Base-by-base conservation (phyloP, 805 yeast genomes). In the Allodekkera sacchari region DNA sequence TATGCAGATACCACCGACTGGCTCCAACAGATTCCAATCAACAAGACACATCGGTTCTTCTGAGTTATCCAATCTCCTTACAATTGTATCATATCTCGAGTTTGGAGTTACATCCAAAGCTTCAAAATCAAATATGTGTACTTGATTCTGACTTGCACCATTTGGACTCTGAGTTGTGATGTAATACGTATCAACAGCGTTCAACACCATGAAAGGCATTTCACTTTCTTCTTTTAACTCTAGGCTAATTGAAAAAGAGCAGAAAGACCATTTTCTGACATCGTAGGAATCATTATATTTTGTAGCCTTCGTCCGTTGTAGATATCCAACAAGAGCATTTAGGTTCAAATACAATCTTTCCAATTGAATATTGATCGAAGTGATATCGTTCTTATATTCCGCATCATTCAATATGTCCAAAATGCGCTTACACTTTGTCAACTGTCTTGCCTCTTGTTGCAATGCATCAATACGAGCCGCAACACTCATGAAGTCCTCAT, bases 141-240 rank as follows among this genome's bases (percentile, higher is more conserved):
- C 63, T 14, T 67, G 60, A 47, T 83, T 85, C 12, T 65, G 53
- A 42, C 83, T 79, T 18, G 83, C 75, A 2, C 88, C 84, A 44
- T 75, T 84, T 2, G 77, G 61, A 6, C 77, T 65, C 27, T 77
- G 81, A 5, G 75, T 53, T 27, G 89, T 65, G 30, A 68, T 59
- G 50, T 75, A 85, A 28, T 64, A 66, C 2, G 81, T 66, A 21
- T 69, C 66, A 2, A 79, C 77, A 10, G 88, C 54, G 1, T 82
- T 79, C 31, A 87, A 59, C 51, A 83, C 94, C 27, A 84, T 59
- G 48, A 88, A 75, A 15, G 94, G 87, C 11, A 61, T 48, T 16
- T 82, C 58, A 6, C 67, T 54, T 8, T 71, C 72, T 34, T 73
- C 74, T 34, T 88, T 60, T 42, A 88, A 59, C 47, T 81, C 89